phyloP scores from a whole-genome alignment of 768 basidiomycete genomes.

The Amanita thiersii region DNA sequence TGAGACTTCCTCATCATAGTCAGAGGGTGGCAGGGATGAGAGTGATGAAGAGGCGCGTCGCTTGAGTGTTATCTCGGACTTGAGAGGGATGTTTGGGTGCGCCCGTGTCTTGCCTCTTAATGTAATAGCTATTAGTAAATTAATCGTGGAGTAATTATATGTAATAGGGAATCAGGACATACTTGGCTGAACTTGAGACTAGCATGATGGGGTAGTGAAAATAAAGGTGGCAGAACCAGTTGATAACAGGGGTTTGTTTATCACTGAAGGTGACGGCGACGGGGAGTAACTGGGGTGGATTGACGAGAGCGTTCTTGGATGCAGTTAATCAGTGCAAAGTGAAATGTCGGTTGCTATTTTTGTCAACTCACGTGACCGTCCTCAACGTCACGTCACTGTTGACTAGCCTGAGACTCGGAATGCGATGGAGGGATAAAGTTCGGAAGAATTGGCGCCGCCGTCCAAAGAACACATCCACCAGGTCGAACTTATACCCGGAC shows the following conservation, averaged over 20 bases:
- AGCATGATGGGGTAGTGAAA: constrained; percentile 5
- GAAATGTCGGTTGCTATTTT: no score
- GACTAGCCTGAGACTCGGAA: no score
- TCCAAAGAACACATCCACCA: no score
- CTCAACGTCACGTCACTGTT: no score
- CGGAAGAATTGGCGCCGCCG: no score
- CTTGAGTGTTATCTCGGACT: constrained; percentile 9
- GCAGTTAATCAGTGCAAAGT: no score
- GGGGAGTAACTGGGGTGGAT: constrained; percentile 24
- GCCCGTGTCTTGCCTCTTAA: constrained; percentile 45
- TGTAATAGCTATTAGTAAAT: constrained; percentile 9
- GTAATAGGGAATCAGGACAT: constrained; percentile 11
- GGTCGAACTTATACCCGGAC: no score
- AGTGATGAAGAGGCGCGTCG: constrained; percentile 21
- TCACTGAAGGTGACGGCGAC: constrained; percentile 4
- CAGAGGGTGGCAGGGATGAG: constrained; percentile 19
- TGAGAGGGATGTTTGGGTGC: constrained; percentile 19
- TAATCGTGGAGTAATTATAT: background rate
- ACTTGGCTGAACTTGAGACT: constrained; percentile 20
- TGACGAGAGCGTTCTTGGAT: constrained; percentile 17
- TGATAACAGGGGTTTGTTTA: no score
- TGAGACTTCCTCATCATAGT: background rate
- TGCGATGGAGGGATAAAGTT: no score
- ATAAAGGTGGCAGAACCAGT: background rate
- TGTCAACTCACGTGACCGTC: background rate